Conservation (phyloP, 257 asterid genomes). For the Knoxia roxburghii region DNA sequence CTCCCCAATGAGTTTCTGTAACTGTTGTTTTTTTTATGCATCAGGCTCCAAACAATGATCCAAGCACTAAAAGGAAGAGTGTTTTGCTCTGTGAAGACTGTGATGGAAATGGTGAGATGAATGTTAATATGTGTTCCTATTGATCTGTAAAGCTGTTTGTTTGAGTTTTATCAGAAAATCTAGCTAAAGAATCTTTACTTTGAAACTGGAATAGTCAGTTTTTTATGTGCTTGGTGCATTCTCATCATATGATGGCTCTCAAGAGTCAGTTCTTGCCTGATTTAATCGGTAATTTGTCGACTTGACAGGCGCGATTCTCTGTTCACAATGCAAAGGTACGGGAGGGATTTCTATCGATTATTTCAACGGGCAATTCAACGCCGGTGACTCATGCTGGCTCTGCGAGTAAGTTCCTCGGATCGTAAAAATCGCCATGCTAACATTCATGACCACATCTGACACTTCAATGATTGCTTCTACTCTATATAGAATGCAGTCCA, state of each 20-base stretch:
- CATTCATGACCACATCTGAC: constrained; percentile 58
- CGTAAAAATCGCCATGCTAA: background rate
- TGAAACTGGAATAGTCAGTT: background rate
- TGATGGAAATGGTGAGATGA: constrained; percentile 33
- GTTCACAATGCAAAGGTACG: constrained; percentile 63
- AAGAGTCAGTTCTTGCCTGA: background rate
- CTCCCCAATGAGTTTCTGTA: background rate
- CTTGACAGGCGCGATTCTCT: constrained; percentile 43
- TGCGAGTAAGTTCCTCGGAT: constrained; percentile 51
- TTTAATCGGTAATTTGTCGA: background rate
- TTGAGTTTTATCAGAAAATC: background rate
- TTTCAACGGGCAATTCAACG: constrained; percentile 74
- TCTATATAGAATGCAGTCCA: too few relatives aligned
- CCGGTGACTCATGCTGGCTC: constrained; percentile 78
- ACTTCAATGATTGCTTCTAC: too few relatives aligned
- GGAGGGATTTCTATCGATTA: constrained; percentile 68
- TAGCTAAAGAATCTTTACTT: background rate
- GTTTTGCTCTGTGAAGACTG: constrained; percentile 27
- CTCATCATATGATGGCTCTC: background rate
- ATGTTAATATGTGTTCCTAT: too few relatives aligned
- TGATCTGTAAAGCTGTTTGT: too few relatives aligned
- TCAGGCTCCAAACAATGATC: constrained; percentile 26
- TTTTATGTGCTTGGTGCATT: too few relatives aligned
- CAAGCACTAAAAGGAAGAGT: constrained; percentile 22
- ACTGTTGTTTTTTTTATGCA: background rate